Evolutionary conservation across 2,329 filamentous ascomycete genomes (phyloP), one percentile per base, ranked within the genome.

Genomic region (Penicillium concentricum): DNA sequence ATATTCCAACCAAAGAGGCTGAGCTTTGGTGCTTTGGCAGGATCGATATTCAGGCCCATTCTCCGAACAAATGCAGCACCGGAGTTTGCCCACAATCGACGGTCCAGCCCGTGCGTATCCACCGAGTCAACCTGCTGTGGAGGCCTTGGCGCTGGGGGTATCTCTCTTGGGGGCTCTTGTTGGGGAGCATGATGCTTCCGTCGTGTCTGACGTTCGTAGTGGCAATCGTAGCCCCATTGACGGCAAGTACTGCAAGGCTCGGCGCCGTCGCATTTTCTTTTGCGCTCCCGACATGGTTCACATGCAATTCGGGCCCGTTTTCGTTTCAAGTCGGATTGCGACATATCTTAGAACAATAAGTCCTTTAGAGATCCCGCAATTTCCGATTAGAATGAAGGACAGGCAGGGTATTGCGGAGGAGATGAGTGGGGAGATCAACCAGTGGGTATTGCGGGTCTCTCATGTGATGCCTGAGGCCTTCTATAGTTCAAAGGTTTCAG

Each of bases 1-100:
- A 77, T 65, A 63, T 84, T 84, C 82, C 82, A 85, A 0, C 78
- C 81, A 59, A 84, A 84, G 0, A 81, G 76, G 51, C 80, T 79
- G 46, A 83, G 71, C 39, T 79, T 76, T 0, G 82, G 81, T 2
- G 79, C 81, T 58, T 78, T 79, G 5, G 75, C 76, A 0, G 81
- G 78, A 64, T 84, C 81, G 3, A 84, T 70, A 39, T 78, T 76
- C 41, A 83, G 73, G 0, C 78, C 82, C 37, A 84, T 68, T n/a
- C 77, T 75, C 41, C 80, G 70, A 3, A 82, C 75, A 61, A 84
- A 84, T 0, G 81, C 80, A 0, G 82, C 78, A 0, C 80, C 81
- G 0, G 81, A 84, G 59, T 84, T 84, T 39, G 81, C 81, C 54
- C 83, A 80, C 12, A 83, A 69, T 7, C 60, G 63, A 5, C 61